Evolutionary conservation across 345 rosid genomes (phyloP).

Genomic region (Arabidopsis suecica): DNA sequence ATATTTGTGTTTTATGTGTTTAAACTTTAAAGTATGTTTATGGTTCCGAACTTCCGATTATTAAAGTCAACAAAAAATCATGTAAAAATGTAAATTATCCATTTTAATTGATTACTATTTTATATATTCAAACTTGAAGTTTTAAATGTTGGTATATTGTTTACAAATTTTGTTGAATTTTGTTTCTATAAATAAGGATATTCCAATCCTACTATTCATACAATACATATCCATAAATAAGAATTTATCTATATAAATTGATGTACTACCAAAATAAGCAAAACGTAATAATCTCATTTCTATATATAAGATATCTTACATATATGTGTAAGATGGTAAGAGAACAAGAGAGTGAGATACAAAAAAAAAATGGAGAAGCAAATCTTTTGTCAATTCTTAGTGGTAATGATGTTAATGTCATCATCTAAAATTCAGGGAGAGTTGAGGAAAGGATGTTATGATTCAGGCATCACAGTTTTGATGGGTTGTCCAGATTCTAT

Average conservation of each 20-base stretch:
- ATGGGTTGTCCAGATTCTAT: slow-evolving; percentile 9
- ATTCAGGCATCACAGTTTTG: slow-evolving; percentile 15
- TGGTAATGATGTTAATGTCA: slow-evolving; percentile 12
- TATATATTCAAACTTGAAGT: too few relatives aligned
- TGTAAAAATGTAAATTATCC: neutral
- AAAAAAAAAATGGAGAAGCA: slow-evolving; percentile 16
- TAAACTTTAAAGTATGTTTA: too few relatives aligned
- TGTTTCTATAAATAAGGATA: too few relatives aligned
- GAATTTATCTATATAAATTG: neutral
- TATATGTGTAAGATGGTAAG: neutral
- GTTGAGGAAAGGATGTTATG: neutral
- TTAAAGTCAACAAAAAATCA: too few relatives aligned
- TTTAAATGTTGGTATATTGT: too few relatives aligned
- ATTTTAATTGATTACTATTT: too few relatives aligned
- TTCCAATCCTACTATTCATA: too few relatives aligned
- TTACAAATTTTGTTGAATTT: too few relatives aligned
- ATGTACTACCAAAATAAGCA: slow-evolving; percentile 4
- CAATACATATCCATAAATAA: too few relatives aligned
- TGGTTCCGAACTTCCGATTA: too few relatives aligned
- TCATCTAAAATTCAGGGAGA: slow-evolving; percentile 21
- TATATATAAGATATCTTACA: neutral
- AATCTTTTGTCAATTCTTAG: slow-evolving; percentile 14
- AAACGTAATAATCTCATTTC: neutral
- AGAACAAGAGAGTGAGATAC: neutral
- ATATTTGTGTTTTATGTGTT: too few relatives aligned